Base-by-base conservation (phyloP, 306 rosid species). In the Amphicarpaea edgeworthii region DNA sequence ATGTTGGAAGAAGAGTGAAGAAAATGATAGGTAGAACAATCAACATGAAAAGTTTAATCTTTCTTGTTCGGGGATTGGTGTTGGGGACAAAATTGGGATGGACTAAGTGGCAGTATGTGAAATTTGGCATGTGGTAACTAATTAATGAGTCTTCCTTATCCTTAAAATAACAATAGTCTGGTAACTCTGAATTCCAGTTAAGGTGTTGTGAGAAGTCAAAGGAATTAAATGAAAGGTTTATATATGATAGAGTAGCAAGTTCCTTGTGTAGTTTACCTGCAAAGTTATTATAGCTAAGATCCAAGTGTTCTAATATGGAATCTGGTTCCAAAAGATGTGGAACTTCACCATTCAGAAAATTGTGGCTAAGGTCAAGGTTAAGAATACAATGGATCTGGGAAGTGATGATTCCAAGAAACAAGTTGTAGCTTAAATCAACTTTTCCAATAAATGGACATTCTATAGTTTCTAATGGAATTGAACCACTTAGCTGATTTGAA, bases 221-320 rank as follows among this genome's bases (percentile, higher is more conserved):
- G 3, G 5, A 60, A 30, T 61, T 75, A 20, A 30, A 61, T 2
- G 71, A 75, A 7, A 75, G 26, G n/a, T 75, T 32, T 50, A 75
- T 0, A 9, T 28, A 2, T 17, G 2, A 0, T 4, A 61, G 0
- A 19, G 1, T 0, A 6, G 15, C 15, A 17, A 73, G 60, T 16
- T 28, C 1, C 15, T 17, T 7, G 5, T 8, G 51, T 32, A 34
- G 2, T 12, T 9, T 23, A 7, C 51, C 79, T 3, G 4, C 30
- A 10, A 75, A 9, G 15, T 62, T 32, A 8, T 75, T 75, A 37
- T 32, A 20, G 28, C 68, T 57, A 60, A 72, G 68, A 24, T 72
- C 68, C 40, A 34, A 6, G 40, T 8, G 5, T 5, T 34, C 8
- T 34, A 34, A 34, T 34, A 34, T 34, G 40, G 40, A 34, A 34